Conservation (phyloP, 2,329 filamentous ascomycete genomes). For the Byssoonygena ceratinophila region DNA sequence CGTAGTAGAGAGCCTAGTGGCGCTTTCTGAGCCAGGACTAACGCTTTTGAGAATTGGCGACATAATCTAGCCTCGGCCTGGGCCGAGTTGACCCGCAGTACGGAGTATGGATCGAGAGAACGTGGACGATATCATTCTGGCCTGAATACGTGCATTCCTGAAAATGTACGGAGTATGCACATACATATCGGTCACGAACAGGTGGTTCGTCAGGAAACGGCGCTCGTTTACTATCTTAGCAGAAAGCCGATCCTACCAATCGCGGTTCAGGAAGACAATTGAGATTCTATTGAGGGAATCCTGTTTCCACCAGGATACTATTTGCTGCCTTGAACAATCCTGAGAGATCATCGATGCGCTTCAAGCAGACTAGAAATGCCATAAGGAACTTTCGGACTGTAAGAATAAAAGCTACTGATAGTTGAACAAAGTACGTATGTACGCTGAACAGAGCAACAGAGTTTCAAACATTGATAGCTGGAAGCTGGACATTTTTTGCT, state of each 20-base stretch:
- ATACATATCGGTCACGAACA: background rate
- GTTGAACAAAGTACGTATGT: background rate
- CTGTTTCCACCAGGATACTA: background rate
- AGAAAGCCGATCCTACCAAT: background rate
- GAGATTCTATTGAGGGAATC: background rate
- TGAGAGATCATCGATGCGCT: background rate
- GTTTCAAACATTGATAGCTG: background rate
- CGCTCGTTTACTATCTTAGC: background rate
- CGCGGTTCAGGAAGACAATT: background rate
- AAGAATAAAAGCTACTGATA: background rate
- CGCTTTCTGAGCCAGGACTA: background rate
- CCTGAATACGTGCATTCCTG: background rate
- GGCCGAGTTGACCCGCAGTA: background rate
- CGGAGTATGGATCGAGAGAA: slow-evolving; percentile 1
- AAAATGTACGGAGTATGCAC: background rate
- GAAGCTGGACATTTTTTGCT: background rate
- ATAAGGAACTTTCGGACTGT: background rate
- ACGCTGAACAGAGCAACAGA: background rate
- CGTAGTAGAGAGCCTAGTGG: background rate
- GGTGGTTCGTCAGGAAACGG: background rate
- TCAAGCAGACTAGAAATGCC: background rate
- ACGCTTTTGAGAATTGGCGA: background rate
- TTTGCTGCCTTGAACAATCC: background rate
- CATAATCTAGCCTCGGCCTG: background rate
- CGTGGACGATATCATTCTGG: slow-evolving; percentile 4